A percentile compares a stretch with the other conserved stretches of the same genome.
Conservation (phyloP, 2,329 filamentous ascomycete genomes). For the Ophiostoma populinum region DNA sequence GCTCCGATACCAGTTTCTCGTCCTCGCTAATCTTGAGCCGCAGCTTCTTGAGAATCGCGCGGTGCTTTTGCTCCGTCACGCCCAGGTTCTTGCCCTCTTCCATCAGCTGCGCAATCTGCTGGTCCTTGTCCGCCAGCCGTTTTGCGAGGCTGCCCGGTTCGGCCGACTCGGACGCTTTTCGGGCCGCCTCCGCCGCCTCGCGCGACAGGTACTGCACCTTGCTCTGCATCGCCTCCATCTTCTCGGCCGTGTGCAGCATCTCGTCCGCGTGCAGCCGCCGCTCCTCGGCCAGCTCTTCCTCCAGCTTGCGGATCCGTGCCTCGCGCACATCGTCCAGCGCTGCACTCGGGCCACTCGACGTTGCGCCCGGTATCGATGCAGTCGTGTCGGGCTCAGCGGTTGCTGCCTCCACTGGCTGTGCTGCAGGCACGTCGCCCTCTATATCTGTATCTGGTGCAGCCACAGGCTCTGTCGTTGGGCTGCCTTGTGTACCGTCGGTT, state of each 20-base stretch:
- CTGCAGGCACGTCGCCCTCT: neutral
- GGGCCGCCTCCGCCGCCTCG: conserved; percentile 60
- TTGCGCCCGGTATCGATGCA: neutral
- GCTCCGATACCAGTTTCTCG: conserved; percentile 45
- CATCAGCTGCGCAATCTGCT: conserved; percentile 76
- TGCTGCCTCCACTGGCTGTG: too few relatives aligned
- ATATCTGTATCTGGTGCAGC: too few relatives aligned
- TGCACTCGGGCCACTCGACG: neutral
- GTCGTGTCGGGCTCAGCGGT: too few relatives aligned
- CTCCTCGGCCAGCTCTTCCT: conserved; percentile 19
- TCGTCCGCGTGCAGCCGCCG: conserved; percentile 58
- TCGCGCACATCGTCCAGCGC: conserved; percentile 21
- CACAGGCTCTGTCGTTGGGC: too few relatives aligned
- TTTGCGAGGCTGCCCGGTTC: conserved; percentile 51
- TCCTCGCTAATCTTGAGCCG: conserved; percentile 46
- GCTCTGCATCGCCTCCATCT: conserved; percentile 78
- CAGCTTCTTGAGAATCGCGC: conserved; percentile 69
- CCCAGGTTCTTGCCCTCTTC: conserved; percentile 84
- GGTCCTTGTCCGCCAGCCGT: conserved; percentile 75
- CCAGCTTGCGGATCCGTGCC: conserved; percentile 20
- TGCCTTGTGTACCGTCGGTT: too few relatives aligned
- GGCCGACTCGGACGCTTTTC: conserved; percentile 45
- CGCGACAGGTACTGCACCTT: conserved; percentile 80
- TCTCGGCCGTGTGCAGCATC: conserved; percentile 65
- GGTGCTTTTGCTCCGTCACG: conserved; percentile 69